Percentiles rank a stretch among this genome's conserved stretches.
Evolutionary conservation across 768 basidiomycete genomes (phyloP).

Genomic region (Chalciporus sphaerocephalus): DNA sequence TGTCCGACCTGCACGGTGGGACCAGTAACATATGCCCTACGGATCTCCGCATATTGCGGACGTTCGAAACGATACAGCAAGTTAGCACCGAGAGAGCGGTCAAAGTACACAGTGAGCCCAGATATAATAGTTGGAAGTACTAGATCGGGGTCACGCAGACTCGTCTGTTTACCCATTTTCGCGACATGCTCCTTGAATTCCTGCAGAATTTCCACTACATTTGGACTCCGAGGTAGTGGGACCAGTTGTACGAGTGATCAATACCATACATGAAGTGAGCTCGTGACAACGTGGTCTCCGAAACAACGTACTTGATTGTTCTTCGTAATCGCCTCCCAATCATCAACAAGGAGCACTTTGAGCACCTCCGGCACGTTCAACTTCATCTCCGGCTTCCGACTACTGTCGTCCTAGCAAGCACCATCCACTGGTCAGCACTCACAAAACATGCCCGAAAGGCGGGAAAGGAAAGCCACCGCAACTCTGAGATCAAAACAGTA

Average conservation of each 20-base stretch:
- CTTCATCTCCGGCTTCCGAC: constrained; percentile 84
- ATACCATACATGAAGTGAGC: not conserved
- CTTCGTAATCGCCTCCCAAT: constrained; percentile 97
- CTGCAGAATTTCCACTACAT: constrained; percentile 68
- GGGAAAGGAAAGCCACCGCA: not conserved
- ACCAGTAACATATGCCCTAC: constrained; percentile 70
- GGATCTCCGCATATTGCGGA: constrained; percentile 82
- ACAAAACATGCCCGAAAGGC: not conserved
- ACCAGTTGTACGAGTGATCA: constrained; percentile 59
- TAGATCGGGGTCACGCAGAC: constrained; percentile 63
- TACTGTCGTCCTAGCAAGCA: constrained; percentile 59
- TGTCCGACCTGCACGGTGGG: constrained; percentile 59
- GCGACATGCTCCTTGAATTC: constrained; percentile 70
- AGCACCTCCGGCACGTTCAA: constrained; percentile 85
- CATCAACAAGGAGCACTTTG: constrained; percentile 87
- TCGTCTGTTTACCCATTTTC: constrained; percentile 42
- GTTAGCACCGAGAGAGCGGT: constrained; percentile 84
- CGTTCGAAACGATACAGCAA: constrained; percentile 94
- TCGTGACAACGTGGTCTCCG: not conserved
- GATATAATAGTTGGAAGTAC: constrained; percentile 78
- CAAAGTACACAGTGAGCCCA: constrained; percentile 88
- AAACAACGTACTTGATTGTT: constrained; percentile 66
- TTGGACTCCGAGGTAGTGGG: constrained; percentile 73
- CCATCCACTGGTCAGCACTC: not conserved
- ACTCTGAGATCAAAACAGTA: not conserved